Evolutionary conservation across 768 basidiomycete genomes (phyloP), one percentile per base, ranked within the genome.

Genomic region (Mycena capillaripes): DNA sequence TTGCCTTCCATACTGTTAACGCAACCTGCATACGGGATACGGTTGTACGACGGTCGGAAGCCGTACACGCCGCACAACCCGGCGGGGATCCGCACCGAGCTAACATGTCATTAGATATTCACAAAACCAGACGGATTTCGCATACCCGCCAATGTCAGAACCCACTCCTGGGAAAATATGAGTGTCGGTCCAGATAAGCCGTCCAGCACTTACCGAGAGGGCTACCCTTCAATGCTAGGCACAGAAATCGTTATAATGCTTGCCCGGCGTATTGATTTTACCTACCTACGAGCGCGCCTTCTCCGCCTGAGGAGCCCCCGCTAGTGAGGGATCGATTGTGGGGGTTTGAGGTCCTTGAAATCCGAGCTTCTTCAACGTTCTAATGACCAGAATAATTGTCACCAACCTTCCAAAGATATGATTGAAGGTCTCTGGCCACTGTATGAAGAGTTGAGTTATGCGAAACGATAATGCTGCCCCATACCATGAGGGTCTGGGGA

Each of bases 241-340:
- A 40, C 21, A 59, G 44, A 19, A 63, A 42, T 61, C 14, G 21
- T 23, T 16, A 25, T 52, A 4, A 16, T 14, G 30, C 36, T 19
- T 29, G 38, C 17, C 5, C 44, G 42, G 16, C 30, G 5, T 65
- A 46, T 12, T 29, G n/a, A 29, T 8, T 2, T 29, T 21, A 32
- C 79, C 85, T 75, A 77, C 90, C 91, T 50, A 96, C 76, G 9
- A 97, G 86, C 1, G 95, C 93, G 48, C 93, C 93, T 82, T 97
- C 96, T 38, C 95, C 96, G 8, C 96, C 96, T 4, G 92, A 94
- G 0, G 94, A 96, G 2, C 96, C 96, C 14, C 95, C 95, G 6
- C 85, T 82, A 7, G 93, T 95, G 55, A 95, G 83, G 21, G 86
- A 85, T 12, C 92, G 88, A 78, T 96, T 95, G 78, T 86, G 83